Percentiles rank a stretch among this genome's conserved stretches.
Conservation (phyloP, 192 early-diverging fungal genomes). For the Coemansia sp. region DNA sequence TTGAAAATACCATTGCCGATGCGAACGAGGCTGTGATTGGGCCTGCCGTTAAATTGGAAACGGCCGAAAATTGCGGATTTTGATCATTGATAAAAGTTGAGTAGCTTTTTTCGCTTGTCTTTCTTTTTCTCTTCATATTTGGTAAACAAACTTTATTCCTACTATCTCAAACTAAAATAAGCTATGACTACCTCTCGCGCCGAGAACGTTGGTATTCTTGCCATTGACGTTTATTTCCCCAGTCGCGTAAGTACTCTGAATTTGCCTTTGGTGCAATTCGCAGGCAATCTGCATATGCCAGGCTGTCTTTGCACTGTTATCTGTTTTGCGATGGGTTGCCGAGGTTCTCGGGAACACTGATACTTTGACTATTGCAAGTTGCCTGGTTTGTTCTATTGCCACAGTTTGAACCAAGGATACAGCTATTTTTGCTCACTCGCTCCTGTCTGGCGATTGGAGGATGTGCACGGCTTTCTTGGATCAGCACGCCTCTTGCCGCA, state of each 20-base stretch:
- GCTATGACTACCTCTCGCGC: constrained; percentile 45
- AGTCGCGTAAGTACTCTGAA: constrained; percentile 44
- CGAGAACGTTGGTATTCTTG: constrained; percentile 64
- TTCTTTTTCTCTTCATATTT: not conserved
- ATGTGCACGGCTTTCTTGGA: not conserved
- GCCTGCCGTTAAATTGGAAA: too few relatives aligned
- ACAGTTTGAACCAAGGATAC: not conserved
- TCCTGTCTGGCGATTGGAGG: not conserved
- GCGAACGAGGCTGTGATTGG: too few relatives aligned
- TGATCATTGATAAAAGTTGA: too few relatives aligned
- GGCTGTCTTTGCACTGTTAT: not conserved
- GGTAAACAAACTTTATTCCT: constrained; percentile 3
- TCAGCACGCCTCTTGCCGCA: not conserved
- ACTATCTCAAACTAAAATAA: not conserved
- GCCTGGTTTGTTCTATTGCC: not conserved
- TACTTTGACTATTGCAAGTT: too few relatives aligned
- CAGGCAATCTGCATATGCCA: not conserved
- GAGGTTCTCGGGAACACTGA: too few relatives aligned
- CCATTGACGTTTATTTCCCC: constrained; percentile 71
- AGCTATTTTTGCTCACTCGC: not conserved
- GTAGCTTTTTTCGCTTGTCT: not conserved
- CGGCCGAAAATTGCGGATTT: too few relatives aligned
- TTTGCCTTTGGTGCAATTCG: not conserved
- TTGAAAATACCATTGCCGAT: too few relatives aligned
- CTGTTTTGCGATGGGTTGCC: not conserved